Conservation (phyloP, 2,329 filamentous ascomycete species). For the Purpureocillium lavendulum region DNA sequence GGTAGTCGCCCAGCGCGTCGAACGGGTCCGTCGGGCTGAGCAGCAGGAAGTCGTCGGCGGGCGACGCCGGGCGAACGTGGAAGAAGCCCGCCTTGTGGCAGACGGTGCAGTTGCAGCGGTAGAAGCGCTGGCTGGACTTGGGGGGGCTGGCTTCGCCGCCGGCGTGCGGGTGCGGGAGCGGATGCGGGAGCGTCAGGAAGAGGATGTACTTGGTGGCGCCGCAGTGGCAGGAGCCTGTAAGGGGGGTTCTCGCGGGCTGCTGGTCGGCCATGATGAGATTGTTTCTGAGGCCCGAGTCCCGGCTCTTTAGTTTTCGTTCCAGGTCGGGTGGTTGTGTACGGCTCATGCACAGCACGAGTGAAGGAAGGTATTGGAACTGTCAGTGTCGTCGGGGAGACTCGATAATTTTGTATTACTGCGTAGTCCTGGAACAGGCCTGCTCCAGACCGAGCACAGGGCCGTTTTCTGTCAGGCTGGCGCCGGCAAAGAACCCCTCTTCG, state of each 20-base stretch:
- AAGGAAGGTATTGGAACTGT: too few relatives aligned
- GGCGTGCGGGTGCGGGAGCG: conserved; percentile 16
- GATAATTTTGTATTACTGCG: too few relatives aligned
- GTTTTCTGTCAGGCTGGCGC: too few relatives aligned
- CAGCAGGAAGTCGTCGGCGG: conserved; percentile 35
- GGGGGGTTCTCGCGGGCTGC: conserved; percentile 6
- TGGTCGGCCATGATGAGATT: neutral
- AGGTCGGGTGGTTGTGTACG: too few relatives aligned
- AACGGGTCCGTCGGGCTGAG: conserved; percentile 30
- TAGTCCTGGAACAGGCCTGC: too few relatives aligned
- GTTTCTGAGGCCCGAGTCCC: too few relatives aligned
- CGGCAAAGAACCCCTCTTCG: too few relatives aligned
- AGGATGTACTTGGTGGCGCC: conserved; percentile 32
- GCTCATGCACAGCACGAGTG: too few relatives aligned
- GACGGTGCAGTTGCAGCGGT: conserved; percentile 38
- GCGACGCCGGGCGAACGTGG: conserved; percentile 28
- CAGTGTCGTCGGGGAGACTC: too few relatives aligned
- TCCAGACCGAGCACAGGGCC: too few relatives aligned
- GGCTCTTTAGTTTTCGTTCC: too few relatives aligned
- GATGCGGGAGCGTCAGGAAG: conserved; percentile 27
- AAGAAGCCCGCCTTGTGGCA: conserved; percentile 40
- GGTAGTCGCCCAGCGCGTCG: conserved; percentile 31
- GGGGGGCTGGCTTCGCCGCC: conserved; percentile 10
- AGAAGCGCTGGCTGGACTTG: conserved; percentile 13
- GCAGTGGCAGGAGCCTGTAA: conserved; percentile 38